Conservation (phyloP, 768 basidiomycete genomes). For the Coprinopsis cinerea region DNA sequence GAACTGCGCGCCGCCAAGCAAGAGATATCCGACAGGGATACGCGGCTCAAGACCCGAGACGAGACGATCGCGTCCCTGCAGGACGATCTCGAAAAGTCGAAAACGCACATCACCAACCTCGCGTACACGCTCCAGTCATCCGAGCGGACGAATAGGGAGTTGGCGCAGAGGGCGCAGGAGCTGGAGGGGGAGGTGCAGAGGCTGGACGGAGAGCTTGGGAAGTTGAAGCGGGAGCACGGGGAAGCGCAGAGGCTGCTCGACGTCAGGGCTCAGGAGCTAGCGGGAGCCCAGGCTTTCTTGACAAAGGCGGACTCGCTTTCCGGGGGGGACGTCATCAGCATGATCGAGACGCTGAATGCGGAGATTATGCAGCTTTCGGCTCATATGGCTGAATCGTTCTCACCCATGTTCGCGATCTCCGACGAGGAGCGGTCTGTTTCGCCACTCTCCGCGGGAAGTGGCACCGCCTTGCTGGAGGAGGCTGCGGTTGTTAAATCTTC, state of each 20-base stretch:
- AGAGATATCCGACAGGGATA: neutral
- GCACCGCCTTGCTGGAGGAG: neutral
- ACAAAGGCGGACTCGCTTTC: conserved; percentile 40
- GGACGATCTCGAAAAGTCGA: neutral
- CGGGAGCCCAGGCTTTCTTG: conserved; percentile 44
- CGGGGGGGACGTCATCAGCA: conserved; percentile 40
- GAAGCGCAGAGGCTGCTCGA: conserved; percentile 28
- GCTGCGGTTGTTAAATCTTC: neutral
- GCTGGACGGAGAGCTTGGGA: conserved; percentile 2
- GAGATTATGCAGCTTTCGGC: conserved; percentile 39
- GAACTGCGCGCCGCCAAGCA: neutral
- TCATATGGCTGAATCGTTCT: conserved; percentile 34
- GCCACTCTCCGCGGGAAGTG: neutral
- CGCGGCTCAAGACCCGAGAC: neutral
- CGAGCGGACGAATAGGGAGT: neutral
- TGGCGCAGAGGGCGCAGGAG: conserved; percentile 13
- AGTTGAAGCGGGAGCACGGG: conserved; percentile 16
- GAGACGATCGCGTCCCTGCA: neutral
- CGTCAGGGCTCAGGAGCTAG: conserved; percentile 40
- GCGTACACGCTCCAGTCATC: neutral
- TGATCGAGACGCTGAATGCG: conserved; percentile 42
- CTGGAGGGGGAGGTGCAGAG: conserved; percentile 13
- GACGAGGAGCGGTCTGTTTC: conserved; percentile 17
- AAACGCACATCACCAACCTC: neutral
- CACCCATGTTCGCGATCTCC: conserved; percentile 35